Conservation (phyloP, 2,329 filamentous ascomycete genomes). For the Exophiala viscosa region DNA sequence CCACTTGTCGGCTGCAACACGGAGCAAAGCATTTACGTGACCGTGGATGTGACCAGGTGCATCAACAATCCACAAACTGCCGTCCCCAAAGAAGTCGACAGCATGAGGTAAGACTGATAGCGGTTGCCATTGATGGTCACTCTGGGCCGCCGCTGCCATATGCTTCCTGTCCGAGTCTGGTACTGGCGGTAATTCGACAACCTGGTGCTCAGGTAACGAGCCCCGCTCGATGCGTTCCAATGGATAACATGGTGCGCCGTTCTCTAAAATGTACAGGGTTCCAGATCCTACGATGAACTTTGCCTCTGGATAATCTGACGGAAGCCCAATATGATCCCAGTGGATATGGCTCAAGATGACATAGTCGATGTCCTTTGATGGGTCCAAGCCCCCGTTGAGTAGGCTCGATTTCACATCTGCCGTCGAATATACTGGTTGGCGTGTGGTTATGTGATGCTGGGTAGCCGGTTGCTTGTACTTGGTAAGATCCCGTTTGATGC, state of each 20-base stretch:
- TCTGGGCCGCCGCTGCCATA: too few species aligned
- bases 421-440: not conserved
- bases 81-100: conserved; percentile 58
- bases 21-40: conserved; percentile 27
- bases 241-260: not conserved
- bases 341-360: not conserved
- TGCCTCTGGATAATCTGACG: conserved; percentile 39
- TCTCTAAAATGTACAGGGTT: conserved; percentile 26
- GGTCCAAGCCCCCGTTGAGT: not conserved
- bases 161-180: too few species aligned
- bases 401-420: not conserved
- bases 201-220: too few species aligned
- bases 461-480: conserved; percentile 51
- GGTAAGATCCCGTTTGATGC: conserved; percentile 45
- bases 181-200: too few species aligned
- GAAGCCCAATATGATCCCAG: not conserved
- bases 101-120: too few species aligned
- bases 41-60: conserved; percentile 32
- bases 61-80: conserved; percentile 54
- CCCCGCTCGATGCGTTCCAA: too few species aligned
- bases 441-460: conserved; percentile 30
- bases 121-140: too few species aligned
- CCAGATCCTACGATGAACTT: conserved; percentile 51
- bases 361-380: not conserved
- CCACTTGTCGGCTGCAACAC: conserved; percentile 35